A percentile compares a stretch with the other conserved stretches of the same genome.
phyloP scores from a whole-genome alignment of 2,329 filamentous ascomycete genomes.

The Cladorrhinum sp. region DNA sequence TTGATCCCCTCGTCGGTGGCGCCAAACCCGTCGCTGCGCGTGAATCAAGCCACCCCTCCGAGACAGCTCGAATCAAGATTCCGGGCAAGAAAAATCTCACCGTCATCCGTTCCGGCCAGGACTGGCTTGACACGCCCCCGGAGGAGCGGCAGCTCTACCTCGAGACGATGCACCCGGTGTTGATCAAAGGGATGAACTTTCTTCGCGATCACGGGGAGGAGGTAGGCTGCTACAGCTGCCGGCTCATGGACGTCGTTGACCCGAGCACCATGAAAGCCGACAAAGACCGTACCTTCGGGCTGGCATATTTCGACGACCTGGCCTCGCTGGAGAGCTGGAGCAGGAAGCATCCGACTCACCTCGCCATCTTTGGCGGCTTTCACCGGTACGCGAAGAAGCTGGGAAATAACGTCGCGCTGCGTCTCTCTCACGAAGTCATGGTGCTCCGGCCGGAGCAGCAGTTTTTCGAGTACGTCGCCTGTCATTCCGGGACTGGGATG shows the following conservation, averaged over 20 bases:
- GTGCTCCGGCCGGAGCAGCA: constrained; percentile 40
- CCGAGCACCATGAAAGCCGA: constrained; percentile 19
- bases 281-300: constrained; percentile 38
- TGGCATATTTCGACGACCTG: constrained; percentile 43
- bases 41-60: neutral
- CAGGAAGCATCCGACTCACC: constrained; percentile 38
- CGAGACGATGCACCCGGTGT: constrained; percentile 43
- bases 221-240: constrained; percentile 43
- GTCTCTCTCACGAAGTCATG: constrained; percentile 41
- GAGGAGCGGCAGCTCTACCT: constrained; percentile 43
- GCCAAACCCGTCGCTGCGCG: neutral
- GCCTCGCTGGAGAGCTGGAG: constrained; percentile 39
- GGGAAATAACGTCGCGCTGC: constrained; percentile 34
- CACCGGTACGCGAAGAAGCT: constrained; percentile 38
- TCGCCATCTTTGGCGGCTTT: constrained; percentile 41
- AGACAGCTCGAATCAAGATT: constrained; percentile 30
- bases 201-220: constrained; percentile 40
- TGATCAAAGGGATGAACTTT: constrained; percentile 43
- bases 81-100: constrained; percentile 39
- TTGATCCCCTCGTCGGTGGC: constrained; percentile 34
- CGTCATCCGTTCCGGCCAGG: constrained; percentile 45
- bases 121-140: constrained; percentile 40
- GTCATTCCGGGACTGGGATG: constrained; percentile 38
- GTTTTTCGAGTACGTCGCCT: constrained; percentile 41
- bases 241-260: constrained; percentile 43